Conservation (phyloP, 257 asterid species). For the Echium plantagineum region DNA sequence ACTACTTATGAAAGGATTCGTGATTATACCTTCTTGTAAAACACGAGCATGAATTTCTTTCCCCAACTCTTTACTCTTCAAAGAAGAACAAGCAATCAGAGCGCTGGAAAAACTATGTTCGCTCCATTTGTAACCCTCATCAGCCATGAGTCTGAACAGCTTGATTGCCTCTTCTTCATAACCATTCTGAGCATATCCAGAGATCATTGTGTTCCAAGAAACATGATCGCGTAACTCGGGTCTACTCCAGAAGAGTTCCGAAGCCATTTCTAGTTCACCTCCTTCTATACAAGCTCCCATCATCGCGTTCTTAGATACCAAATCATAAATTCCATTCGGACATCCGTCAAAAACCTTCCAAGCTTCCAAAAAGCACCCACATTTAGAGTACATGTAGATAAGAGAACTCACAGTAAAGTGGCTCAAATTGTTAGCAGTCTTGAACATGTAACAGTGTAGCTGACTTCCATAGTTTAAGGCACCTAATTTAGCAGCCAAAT, state of each 20-base stretch:
- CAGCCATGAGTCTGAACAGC: slow-evolving; percentile 44
- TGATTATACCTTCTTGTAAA: slow-evolving; percentile 38
- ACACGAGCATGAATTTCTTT: slow-evolving; percentile 77
- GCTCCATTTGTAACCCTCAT: slow-evolving; percentile 38
- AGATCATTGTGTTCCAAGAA: slow-evolving; percentile 83
- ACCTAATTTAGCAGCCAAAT: slow-evolving; percentile 45
- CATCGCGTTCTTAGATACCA: slow-evolving; percentile 62
- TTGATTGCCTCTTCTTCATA: slow-evolving; percentile 42
- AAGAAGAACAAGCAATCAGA: slow-evolving; percentile 49
- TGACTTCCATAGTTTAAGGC: slow-evolving; percentile 43
- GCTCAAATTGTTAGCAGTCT: slow-evolving; percentile 56
- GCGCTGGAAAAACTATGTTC: slow-evolving; percentile 58
- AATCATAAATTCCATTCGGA: slow-evolving; percentile 26
- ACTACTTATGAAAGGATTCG: slow-evolving; percentile 53
- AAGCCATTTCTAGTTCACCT: slow-evolving; percentile 59
- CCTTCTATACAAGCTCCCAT: slow-evolving; percentile 80
- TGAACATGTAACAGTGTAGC: slow-evolving; percentile 67
- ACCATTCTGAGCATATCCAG: slow-evolving; percentile 61
- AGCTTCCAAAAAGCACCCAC: slow-evolving; percentile 48
- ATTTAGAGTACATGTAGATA: slow-evolving; percentile 83
- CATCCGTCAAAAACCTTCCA: slow-evolving; percentile 31
- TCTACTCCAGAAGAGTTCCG: slow-evolving; percentile 29
- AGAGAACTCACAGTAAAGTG: slow-evolving; percentile 63
- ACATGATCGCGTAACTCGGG: slow-evolving; percentile 50
- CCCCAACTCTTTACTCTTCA: slow-evolving; percentile 49